Evolutionary conservation across 2,329 filamentous ascomycete species (phyloP), one percentile per base, ranked within the genome.

Genomic region (Kalmusia sp.): DNA sequence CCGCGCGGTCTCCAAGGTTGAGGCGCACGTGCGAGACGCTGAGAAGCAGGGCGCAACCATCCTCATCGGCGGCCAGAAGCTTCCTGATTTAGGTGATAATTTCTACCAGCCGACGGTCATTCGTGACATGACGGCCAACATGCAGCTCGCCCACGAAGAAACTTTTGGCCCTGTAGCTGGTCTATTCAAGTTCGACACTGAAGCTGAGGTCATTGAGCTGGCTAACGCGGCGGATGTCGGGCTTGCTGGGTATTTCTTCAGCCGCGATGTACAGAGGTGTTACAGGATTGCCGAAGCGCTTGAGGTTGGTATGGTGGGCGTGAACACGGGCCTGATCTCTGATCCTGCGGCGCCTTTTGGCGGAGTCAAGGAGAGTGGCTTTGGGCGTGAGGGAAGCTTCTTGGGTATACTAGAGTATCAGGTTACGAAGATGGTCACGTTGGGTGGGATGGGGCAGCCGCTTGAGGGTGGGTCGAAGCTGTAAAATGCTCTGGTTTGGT

Each of bases 131-230:
- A 96, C 82, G 9, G 80, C 83, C 52, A 87, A 93, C 35, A 98
- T 98, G 95, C 82, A 85, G 54, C 83, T 98, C 62, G 88, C 91
- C 4, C 80, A 80, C 1, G 93, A 98, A 76, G 95, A 99, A 80
- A 99, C 93, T 0, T 99, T 99, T 71, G 95, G 95, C 0, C 95
- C 95, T 2, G 90, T 98, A 0, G 93, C 93, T 0, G 93, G 90
- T 0, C 77, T 98, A 12, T 97, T 97, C 80, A 84, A 87, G 43
- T 99, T 98, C 70, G 84, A 91, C 40, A 92, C 88, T 0, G 95
- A 98, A 77, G 87, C 89, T 48, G 93, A 98, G 67, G 95, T 96
- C 4, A 86, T 98, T 25, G 81, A 84, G 58, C 77, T 93, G 61
- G 93, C 95, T 3, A 99, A 99, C 75, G 76, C 79, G 35, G 82